Conservation (phyloP, 2,329 filamentous ascomycete species). For the Macrophomina tecta region DNA sequence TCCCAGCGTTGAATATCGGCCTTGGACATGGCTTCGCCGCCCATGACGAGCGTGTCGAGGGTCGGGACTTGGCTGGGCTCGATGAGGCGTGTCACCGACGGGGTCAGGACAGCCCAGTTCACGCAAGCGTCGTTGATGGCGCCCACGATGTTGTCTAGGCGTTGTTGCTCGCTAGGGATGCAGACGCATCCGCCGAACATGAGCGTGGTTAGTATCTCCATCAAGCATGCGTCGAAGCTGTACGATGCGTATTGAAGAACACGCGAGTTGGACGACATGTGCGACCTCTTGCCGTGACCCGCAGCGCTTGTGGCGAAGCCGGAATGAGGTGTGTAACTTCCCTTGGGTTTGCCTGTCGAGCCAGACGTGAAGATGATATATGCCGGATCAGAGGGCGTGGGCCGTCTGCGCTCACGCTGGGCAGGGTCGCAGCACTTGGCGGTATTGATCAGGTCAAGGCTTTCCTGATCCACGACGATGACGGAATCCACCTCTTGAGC, state of each 20-base stretch:
- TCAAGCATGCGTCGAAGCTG: conserved; percentile 42
- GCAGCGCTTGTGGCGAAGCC: conserved; percentile 65
- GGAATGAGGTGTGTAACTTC: conserved; percentile 54
- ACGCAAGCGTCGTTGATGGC: conserved; percentile 38
- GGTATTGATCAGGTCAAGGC: conserved; percentile 51
- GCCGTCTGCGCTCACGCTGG: conserved; percentile 34
- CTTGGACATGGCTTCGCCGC: conserved; percentile 37
- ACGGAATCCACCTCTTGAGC: conserved; percentile 53
- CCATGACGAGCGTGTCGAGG: conserved; percentile 45
- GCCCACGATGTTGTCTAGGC: conserved; percentile 52
- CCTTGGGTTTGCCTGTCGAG: conserved; percentile 98
- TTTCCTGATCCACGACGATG: conserved; percentile 54
- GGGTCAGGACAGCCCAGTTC: conserved; percentile 45
- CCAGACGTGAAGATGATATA: conserved; percentile 90
- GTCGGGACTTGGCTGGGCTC: conserved; percentile 51
- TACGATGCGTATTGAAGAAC: conserved; percentile 36
- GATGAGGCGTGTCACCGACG: conserved; percentile 45
- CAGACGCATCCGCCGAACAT: conserved; percentile 49
- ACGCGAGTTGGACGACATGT: conserved; percentile 36
- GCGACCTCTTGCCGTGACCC: conserved; percentile 17
- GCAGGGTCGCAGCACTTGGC: conserved; percentile 50
- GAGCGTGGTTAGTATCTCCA: conserved; percentile 42
- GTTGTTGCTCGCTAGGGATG: conserved; percentile 49
- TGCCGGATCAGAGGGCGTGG: conserved; percentile 28
- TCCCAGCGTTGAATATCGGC: conserved; percentile 31